These are phyloP conservation scores for Colletotrichum liaoningense DNA, from an alignment of 2,329 filamentous ascomycete species.

Conservation along the genomic window DNA sequence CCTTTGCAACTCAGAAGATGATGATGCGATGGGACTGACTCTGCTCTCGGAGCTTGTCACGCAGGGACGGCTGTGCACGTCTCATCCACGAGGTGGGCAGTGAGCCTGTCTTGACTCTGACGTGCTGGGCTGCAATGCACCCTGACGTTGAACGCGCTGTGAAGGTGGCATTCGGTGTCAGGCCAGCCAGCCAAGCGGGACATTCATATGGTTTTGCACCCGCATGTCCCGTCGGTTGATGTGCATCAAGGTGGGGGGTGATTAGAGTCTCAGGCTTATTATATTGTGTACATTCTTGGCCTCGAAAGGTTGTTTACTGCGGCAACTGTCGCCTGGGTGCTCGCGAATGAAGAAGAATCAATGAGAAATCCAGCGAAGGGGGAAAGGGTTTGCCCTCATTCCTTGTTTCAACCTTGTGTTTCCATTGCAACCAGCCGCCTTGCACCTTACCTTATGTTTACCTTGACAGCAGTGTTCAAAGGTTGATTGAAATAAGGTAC, in stretches of 20 bases:
- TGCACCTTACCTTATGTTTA: neutral
- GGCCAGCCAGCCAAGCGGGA: neutral
- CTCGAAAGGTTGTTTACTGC: neutral
- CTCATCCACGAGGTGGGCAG: constrained; percentile 7
- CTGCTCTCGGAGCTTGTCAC: constrained; percentile 28
- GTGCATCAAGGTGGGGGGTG: neutral
- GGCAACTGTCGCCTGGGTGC: neutral
- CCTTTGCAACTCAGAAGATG: neutral
- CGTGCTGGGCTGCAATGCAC: neutral
- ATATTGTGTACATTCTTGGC: neutral
- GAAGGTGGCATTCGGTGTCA: neutral
- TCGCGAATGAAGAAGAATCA: neutral
- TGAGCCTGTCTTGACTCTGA: neutral
- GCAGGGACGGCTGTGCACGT: constrained; percentile 32
- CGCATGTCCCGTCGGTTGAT: neutral
- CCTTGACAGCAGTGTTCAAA: too few relatives aligned
- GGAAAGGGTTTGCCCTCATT: neutral
- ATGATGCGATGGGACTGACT: constrained; percentile 3
- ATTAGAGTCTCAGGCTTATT: neutral
- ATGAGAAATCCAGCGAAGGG: neutral
- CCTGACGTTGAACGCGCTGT: neutral
- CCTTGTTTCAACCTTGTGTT: neutral
- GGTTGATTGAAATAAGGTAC: neutral
- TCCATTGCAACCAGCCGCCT: neutral
- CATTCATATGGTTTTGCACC: neutral